phyloP scores from a whole-genome alignment of 495 filamentous ascomycete species.

The Tetracladium setigerum region DNA sequence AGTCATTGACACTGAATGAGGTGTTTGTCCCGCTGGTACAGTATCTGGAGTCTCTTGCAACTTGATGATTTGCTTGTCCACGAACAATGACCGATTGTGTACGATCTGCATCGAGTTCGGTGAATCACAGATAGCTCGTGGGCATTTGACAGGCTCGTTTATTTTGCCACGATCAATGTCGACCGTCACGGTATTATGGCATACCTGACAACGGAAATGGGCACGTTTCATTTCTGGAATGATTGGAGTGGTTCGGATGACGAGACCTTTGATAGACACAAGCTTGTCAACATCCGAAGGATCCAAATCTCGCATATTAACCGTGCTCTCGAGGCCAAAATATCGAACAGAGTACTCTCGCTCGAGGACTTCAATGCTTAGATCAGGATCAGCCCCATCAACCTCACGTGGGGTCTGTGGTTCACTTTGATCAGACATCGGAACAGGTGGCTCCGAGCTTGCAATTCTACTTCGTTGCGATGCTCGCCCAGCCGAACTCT shows the following conservation, averaged over 20 bases:
- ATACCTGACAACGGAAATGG: conserved; percentile 92
- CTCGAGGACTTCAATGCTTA: conserved; percentile 40
- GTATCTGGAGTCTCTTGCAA: conserved; percentile 95
- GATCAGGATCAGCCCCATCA: conserved; percentile 39
- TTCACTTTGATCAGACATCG: conserved; percentile 63
- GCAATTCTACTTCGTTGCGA: conserved; percentile 22
- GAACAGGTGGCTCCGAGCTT: conserved; percentile 69
- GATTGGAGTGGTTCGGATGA: conserved; percentile 90
- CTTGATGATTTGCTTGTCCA: conserved; percentile 98
- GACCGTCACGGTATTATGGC: conserved; percentile 83
- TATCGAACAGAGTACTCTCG: conserved; percentile 72
- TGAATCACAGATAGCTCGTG: conserved; percentile 71
- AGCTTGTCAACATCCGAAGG: conserved; percentile 94
- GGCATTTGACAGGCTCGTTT: conserved; percentile 85
- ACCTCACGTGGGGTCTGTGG: conserved; percentile 27
- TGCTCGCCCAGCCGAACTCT: conserved; percentile 34
- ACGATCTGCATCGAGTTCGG: conserved; percentile 97
- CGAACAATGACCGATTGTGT: conserved; percentile 91
- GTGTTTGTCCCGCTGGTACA: conserved; percentile 90
- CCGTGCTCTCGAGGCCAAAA: conserved; percentile 76
- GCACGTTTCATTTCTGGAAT: conserved; percentile 96
- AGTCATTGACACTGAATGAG: conserved; percentile 96
- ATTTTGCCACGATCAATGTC: conserved; percentile 94
- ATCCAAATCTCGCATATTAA: conserved; percentile 93
- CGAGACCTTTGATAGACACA: conserved; percentile 90